Evolutionary conservation across 495 filamentous ascomycete genomes (phyloP).

Genomic region (Aspergillus wentii): DNA sequence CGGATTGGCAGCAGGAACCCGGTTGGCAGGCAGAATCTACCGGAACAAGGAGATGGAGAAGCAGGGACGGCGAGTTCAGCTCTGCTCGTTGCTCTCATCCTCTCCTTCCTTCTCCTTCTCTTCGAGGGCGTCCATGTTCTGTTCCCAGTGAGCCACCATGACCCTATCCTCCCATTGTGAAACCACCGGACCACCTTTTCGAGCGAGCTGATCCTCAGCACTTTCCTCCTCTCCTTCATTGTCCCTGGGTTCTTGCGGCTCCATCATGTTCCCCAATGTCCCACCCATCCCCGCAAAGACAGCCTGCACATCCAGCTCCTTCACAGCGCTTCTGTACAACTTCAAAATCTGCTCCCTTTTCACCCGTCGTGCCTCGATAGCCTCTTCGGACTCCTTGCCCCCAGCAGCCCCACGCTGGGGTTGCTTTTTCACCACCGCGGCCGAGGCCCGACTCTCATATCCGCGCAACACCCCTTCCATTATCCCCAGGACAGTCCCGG

Average conservation of each 20-base stretch:
- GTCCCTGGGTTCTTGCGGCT: too few relatives aligned
- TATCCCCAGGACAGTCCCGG: conserved; percentile 65
- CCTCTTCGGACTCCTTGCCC: conserved; percentile 5
- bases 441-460: conserved; percentile 25
- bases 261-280: conserved; percentile 28
- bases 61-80: too few relatives aligned
- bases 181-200: conserved; percentile 35
- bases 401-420: conserved; percentile 8
- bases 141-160: conserved; percentile 34
- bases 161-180: conserved; percentile 48
- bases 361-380: conserved; percentile 15
- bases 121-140: conserved; percentile 41
- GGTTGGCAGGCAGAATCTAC: too few relatives aligned
- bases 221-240: conserved; percentile 26
- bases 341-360: conserved; percentile 26
- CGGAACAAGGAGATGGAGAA: too few relatives aligned
- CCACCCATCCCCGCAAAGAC: conserved; percentile 65
- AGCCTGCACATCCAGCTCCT: conserved; percentile 54
- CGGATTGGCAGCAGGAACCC: too few relatives aligned
- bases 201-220: conserved; percentile 19
- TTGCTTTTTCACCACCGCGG: conserved; percentile 25
- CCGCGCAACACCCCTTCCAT: conserved; percentile 57
- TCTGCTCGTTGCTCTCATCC: background rate
- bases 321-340: conserved; percentile 48
- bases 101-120: conserved; percentile 19